Evolutionary conservation across 163 green algal genomes (phyloP).

Genomic region (Scenedesmus sp.): DNA sequence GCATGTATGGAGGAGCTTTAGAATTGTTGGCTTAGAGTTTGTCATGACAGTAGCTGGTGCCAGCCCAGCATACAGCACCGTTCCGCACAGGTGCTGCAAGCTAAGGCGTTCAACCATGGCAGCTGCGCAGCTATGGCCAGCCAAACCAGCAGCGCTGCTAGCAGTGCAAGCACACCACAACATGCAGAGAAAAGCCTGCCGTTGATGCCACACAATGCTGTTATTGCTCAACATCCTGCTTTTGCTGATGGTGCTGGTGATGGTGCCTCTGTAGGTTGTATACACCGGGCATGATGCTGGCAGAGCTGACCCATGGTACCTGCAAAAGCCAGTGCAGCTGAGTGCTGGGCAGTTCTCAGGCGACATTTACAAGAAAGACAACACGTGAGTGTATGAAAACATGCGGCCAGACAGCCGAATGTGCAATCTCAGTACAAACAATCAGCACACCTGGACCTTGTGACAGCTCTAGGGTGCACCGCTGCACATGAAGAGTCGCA

Average conservation of each 20-base stretch:
- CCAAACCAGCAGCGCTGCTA: no score
- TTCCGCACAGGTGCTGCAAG: no score
- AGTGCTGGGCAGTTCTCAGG: background rate
- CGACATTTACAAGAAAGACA: background rate
- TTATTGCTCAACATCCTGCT: background rate
- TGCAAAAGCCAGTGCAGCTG: constrained; percentile 5
- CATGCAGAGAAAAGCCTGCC: no score
- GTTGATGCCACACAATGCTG: background rate
- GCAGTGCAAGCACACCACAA: no score
- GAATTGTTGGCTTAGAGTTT: no score
- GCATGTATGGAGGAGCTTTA: no score
- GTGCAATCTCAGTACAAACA: background rate
- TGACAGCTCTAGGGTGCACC: no score
- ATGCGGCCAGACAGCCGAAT: background rate
- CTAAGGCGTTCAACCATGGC: no score
- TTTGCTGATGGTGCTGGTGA: background rate
- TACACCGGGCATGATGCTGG: background rate
- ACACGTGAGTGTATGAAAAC: background rate
- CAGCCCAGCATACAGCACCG: no score
- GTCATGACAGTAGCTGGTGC: no score
- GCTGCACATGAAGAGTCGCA: background rate
- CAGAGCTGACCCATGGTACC: background rate
- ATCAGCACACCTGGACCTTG: background rate
- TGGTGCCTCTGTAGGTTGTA: background rate
- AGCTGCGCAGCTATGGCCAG: no score